These are phyloP conservation scores for Cladosporium sp. DNA, from an alignment of 2,329 filamentous ascomycete genomes.

Conservation along the genomic window DNA sequence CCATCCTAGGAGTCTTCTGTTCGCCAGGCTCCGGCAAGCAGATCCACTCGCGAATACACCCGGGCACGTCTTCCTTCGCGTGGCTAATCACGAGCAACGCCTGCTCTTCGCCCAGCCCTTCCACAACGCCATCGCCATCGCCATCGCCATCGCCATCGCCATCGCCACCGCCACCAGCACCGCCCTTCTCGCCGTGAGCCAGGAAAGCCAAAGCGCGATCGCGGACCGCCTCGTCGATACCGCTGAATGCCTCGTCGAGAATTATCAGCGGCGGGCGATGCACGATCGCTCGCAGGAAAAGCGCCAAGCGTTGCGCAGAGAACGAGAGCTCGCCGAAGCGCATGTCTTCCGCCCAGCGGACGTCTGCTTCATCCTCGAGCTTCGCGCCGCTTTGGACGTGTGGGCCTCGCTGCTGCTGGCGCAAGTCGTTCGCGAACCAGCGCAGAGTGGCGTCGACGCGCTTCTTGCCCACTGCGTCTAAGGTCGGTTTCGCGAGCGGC, in stretches of 20 bases:
- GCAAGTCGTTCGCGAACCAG: conserved; percentile 80
- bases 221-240: conserved; percentile 60
- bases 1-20: conserved; percentile 61
- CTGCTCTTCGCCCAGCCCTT: conserved; percentile 68
- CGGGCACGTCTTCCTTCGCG: conserved; percentile 84
- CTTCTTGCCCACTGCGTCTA: conserved; percentile 58
- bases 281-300: conserved; percentile 66
- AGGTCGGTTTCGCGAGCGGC: conserved; percentile 67
- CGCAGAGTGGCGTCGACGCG: conserved; percentile 68
- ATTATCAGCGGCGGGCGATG: conserved; percentile 50
- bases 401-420: conserved; percentile 45
- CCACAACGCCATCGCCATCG: conserved; percentile 52
- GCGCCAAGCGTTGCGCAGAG: conserved; percentile 76
- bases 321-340: conserved; percentile 76
- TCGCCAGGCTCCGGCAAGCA: conserved; percentile 77
- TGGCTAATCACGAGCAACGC: conserved; percentile 92
- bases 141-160: conserved; percentile 49
- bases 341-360: conserved; percentile 66
- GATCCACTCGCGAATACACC: conserved; percentile 79
- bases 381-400: not conserved
- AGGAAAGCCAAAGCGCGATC: conserved; percentile 86
- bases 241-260: conserved; percentile 53
- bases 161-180: conserved; percentile 40
- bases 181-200: conserved; percentile 44
- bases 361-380: conserved; percentile 27